Conservation (phyloP, 1,284 basidiomycete species). For the Fomitopsis schrenkii region DNA sequence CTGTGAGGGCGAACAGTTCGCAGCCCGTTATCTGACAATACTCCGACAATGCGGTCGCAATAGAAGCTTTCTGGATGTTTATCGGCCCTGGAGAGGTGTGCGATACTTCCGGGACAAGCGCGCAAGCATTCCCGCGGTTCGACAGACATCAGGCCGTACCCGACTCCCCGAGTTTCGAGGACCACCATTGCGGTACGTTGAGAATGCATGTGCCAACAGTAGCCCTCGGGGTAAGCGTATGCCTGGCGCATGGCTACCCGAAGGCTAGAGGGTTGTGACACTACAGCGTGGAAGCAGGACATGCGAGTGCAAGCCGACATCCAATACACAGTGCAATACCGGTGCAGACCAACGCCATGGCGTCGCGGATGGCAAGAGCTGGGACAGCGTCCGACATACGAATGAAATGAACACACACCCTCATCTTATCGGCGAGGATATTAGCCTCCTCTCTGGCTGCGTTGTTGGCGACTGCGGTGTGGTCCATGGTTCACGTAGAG, state of each 20-base stretch:
- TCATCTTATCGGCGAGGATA: slow-evolving; percentile 31
- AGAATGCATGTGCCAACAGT: too few species aligned
- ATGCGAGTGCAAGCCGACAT: background rate
- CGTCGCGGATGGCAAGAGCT: background rate
- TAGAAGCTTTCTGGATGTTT: too few species aligned
- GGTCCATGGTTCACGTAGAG: slow-evolving; percentile 28
- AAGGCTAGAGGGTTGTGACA: background rate
- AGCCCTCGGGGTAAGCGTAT: too few species aligned
- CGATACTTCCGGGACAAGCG: background rate
- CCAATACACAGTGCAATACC: background rate
- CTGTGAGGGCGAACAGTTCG: too few species aligned
- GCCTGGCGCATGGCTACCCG: too few species aligned
- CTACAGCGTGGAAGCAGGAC: background rate
- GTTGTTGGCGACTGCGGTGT: slow-evolving; percentile 23
- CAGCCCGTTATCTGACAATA: too few species aligned
- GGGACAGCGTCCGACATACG: background rate
- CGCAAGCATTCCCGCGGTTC: background rate
- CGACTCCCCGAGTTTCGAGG: background rate
- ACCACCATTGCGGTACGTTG: too few species aligned
- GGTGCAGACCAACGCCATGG: background rate
- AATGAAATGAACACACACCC: slow-evolving; percentile 18
- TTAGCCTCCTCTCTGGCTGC: slow-evolving; percentile 23
- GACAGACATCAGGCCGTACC: background rate
- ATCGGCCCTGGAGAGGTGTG: background rate
- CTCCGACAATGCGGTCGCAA: too few species aligned